A percentile compares a stretch with the other conserved stretches of the same genome.
phyloP scores from a whole-genome alignment of 257 asterid species.

The Solanum etuberosum region DNA sequence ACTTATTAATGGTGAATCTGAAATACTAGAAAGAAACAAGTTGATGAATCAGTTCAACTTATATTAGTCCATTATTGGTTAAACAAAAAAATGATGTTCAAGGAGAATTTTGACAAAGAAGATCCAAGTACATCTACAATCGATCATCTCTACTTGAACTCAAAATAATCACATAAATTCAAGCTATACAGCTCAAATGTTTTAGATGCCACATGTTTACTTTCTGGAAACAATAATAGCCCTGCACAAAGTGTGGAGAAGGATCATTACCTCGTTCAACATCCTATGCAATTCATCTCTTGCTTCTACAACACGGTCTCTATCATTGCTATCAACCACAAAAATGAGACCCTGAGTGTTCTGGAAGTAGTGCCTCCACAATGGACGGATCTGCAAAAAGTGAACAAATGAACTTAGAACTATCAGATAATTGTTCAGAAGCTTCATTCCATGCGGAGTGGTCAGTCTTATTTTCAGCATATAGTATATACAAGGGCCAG shows the following conservation, averaged over 20 bases:
- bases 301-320: slow-evolving; percentile 83
- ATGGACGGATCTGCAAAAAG: slow-evolving; percentile 69
- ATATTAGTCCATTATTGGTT: neutral
- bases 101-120: neutral
- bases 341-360: slow-evolving; percentile 89
- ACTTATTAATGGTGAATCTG: neutral
- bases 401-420: neutral
- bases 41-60: neutral
- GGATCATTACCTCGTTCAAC: slow-evolving; percentile 60
- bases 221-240: neutral
- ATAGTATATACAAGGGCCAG: neutral
- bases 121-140: neutral
- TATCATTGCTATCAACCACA: slow-evolving; percentile 88
- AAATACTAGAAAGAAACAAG: neutral
- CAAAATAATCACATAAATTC: neutral
- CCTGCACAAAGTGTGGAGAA: neutral
- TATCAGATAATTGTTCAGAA: neutral
- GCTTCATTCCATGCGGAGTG: neutral
- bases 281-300: slow-evolving; percentile 91
- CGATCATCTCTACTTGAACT: neutral
- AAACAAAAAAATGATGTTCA: neutral
- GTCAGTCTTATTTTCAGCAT: neutral
- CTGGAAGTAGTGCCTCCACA: slow-evolving; percentile 97
- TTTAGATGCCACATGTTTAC: neutral
- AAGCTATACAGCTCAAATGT: neutral